Evolutionary conservation across 1,139 yeast genomes (phyloP).

Genomic region (Eremothecium sinecaudum): DNA sequence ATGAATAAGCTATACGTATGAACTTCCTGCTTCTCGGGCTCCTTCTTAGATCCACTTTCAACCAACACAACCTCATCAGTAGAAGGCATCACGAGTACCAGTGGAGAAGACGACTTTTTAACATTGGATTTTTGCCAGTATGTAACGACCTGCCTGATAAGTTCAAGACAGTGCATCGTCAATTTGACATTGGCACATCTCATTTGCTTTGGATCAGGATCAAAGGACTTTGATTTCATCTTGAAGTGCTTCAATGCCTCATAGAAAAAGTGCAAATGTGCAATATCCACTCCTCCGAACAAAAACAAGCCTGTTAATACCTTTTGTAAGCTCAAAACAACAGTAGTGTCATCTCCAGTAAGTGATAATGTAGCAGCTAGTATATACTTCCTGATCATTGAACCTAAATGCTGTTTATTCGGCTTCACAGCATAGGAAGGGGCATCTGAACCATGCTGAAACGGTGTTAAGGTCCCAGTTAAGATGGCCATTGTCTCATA

Average conservation of each 20-base stretch:
- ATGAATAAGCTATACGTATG: conserved; percentile 7
- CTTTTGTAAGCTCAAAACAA: conserved; percentile 11
- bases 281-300: conserved; percentile 14
- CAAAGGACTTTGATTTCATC: conserved; percentile 2
- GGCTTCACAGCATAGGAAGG: conserved; percentile 10
- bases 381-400: conserved; percentile 18
- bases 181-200: background rate
- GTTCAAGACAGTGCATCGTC: background rate
- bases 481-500: conserved; percentile 14
- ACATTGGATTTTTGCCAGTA: conserved; percentile 9
- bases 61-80: conserved; percentile 12
- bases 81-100: conserved; percentile 10
- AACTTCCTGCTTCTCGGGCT: conserved; percentile 8
- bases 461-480: conserved; percentile 13
- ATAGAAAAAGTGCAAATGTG: conserved; percentile 6
- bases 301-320: conserved; percentile 17
- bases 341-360: conserved; percentile 15
- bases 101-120: conserved; percentile 10
- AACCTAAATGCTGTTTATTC: conserved; percentile 10
- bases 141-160: conserved; percentile 7
- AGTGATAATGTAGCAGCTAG: conserved; percentile 14
- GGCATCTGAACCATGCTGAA: conserved; percentile 8
- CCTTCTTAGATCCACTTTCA: conserved; percentile 11
- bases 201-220: conserved; percentile 8
- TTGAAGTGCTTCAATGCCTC: conserved; percentile 1